These are phyloP conservation scores for Chaetomiaceae sp. DNA, from an alignment of 2,329 filamentous ascomycete species.

Conservation along the genomic window DNA sequence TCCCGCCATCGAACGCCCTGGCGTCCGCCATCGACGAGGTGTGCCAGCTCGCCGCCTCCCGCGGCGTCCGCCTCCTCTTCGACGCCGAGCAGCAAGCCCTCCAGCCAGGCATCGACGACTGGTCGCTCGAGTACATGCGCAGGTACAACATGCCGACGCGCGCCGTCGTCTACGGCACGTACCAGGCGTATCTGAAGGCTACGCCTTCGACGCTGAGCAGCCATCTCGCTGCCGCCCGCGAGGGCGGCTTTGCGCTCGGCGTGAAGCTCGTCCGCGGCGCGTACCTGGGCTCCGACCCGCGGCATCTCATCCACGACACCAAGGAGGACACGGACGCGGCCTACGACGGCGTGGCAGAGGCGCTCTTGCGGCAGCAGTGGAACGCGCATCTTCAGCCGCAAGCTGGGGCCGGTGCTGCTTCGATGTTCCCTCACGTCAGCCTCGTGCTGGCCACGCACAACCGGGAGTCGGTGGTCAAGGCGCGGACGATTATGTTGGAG, in stretches of 20 bases:
- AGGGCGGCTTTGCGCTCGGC: conserved; percentile 60
- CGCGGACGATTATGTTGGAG: conserved; percentile 45
- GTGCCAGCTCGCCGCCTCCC: conserved; percentile 63
- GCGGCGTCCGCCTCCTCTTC: conserved; percentile 69
- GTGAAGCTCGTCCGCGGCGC: conserved; percentile 72
- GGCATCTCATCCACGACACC: conserved; percentile 64
- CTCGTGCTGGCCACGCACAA: conserved; percentile 83
- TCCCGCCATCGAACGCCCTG: conserved; percentile 58
- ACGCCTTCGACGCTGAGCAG: conserved; percentile 49
- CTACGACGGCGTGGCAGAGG: conserved; percentile 66
- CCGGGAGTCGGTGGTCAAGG: conserved; percentile 58
- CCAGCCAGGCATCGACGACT: conserved; percentile 73
- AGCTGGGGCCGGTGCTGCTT: conserved; percentile 25
- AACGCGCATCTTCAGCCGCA: conserved; percentile 42
- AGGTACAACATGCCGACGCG: conserved; percentile 62
- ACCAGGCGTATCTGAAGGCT: conserved; percentile 69
- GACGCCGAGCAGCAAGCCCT: conserved; percentile 79
- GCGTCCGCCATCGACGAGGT: conserved; percentile 65
- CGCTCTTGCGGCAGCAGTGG: conserved; percentile 61
- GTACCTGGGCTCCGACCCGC: conserved; percentile 64
- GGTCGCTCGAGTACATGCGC: conserved; percentile 70
- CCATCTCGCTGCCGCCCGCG: conserved; percentile 54
- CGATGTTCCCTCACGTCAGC: conserved; percentile 49
- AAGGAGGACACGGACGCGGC: conserved; percentile 64
- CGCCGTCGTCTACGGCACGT: conserved; percentile 73